Conservation (phyloP, 2,329 filamentous ascomycete species). For the Penicillium sp. region DNA sequence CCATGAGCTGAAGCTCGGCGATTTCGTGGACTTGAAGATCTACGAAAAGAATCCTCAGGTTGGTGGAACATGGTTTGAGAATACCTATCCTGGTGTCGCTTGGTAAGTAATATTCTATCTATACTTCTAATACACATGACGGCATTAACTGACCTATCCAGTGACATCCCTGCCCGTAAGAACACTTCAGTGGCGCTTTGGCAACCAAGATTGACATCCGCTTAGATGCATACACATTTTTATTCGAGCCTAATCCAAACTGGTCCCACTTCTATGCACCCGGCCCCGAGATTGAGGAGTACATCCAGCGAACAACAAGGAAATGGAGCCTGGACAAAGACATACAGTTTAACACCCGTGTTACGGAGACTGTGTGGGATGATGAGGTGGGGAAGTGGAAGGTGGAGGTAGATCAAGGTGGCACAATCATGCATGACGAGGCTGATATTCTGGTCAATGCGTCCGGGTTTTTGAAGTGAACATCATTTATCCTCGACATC, state of each 20-base stretch:
- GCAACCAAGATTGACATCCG: background rate
- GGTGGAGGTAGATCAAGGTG: slow-evolving; percentile 32
- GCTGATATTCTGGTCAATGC: slow-evolving; percentile 42
- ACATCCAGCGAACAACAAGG: slow-evolving; percentile 40
- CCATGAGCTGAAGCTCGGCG: slow-evolving; percentile 11
- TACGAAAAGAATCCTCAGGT: slow-evolving; percentile 18
- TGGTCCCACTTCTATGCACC: slow-evolving; percentile 46
- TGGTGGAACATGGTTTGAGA: slow-evolving; percentile 19
- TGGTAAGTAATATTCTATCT: slow-evolving; percentile 17
- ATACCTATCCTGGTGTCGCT: slow-evolving; percentile 29
- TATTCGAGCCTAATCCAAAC: slow-evolving; percentile 46
- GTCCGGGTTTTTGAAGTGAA: slow-evolving; percentile 21
- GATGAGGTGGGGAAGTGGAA: slow-evolving; percentile 39
- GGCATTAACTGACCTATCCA: background rate
- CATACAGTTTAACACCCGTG: slow-evolving; percentile 40
- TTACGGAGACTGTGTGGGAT: slow-evolving; percentile 43
- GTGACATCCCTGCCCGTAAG: slow-evolving; percentile 32
- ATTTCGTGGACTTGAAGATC: slow-evolving; percentile 11
- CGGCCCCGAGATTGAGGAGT: slow-evolving; percentile 44
- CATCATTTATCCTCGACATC: background rate
- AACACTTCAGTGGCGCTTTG: slow-evolving; percentile 16
- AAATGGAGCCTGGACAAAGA: slow-evolving; percentile 44
- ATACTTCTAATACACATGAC: background rate
- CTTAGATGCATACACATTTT: slow-evolving; percentile 37
- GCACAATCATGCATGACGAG: slow-evolving; percentile 28